Base-by-base conservation (phyloP, 306 rosid genomes). In the Dryas drummondii region DNA sequence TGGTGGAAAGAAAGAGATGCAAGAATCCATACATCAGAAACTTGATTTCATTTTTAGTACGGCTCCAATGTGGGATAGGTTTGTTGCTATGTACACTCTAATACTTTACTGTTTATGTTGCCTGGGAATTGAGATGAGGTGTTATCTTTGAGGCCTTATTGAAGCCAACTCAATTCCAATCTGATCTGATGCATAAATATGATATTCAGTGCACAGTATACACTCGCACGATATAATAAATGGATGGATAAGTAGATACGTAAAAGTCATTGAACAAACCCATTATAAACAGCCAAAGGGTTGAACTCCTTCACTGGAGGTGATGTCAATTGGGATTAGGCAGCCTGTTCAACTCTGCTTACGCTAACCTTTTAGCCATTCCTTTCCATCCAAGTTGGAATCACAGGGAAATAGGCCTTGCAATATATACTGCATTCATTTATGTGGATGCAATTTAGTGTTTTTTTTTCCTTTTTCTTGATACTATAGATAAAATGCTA, bases 41-140 rank as follows among this genome's bases (percentile, higher is more conserved):
- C 90, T 94, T 76, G 84, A 88, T 75, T 88, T 84, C 50, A 78
- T 85, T 51, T 88, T 94, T 64, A 76, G 85, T 85, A 87, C 97
- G 4, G 93, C 99, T 78, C 99, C 99, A 26, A 87, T 87, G 80
- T 94, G 99, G 99, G 99, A 94, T 74, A 92, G 94, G 99, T 94
- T 69, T 61, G 91, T 87, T 79, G 59, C 64, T 57, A 17, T 79
- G 66, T 82, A 15, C 64, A 58, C 32, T 47, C 53, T 67, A 19
- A 57, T 17, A 19, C 12, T 47, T 72, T 74, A 50, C 47, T 76
- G 42, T 45, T 37, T 56, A 45, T 80, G 10, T 74, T 76, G 17
- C 27, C 41, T 27, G 49, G 55, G 19, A 59, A 66, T 59, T 66
- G 47, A 37, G 17, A n/a, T 70, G 44, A 2, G 14, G 10, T n/a